Conservation (phyloP, 169 alveolate genomes). For the Prorocentrum cordatum region DNA sequence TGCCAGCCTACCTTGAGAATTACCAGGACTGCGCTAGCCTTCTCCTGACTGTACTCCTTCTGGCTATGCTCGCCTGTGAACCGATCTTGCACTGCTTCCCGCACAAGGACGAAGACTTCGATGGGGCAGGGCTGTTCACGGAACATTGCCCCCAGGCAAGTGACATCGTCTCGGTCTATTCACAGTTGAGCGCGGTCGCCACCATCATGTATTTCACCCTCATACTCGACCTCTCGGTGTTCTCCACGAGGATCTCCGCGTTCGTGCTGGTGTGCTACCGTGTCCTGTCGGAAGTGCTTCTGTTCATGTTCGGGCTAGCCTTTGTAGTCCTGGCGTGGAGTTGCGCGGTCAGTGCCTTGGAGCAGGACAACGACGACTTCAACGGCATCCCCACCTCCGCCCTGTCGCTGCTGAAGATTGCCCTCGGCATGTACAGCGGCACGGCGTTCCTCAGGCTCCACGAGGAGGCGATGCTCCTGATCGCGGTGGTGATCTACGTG, state of each 20-base stretch:
- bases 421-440: slow-evolving; percentile 22
- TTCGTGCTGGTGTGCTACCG: slow-evolving; percentile 22
- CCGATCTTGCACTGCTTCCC: too few species aligned
- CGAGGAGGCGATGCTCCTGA: not conserved
- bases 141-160: too few species aligned
- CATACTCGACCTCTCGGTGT: slow-evolving; percentile 8
- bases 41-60: too few species aligned
- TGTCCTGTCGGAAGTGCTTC: too few species aligned
- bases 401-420: slow-evolving; percentile 28
- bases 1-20: too few species aligned
- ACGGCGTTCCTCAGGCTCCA: not conserved
- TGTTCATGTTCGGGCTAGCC: too few species aligned
- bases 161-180: too few species aligned
- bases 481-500: not conserved
- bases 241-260: slow-evolving; percentile 36
- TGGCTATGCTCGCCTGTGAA: too few species aligned
- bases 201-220: slow-evolving; percentile 8
- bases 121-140: too few species aligned
- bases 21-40: too few species aligned
- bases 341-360: slow-evolving; percentile 22
- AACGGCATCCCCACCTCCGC: not conserved
- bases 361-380: not conserved
- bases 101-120: too few species aligned
- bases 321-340: slow-evolving; percentile 26
- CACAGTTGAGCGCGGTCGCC: too few species aligned